A percentile compares a stretch with the other conserved stretches of the same genome.
These are phyloP conservation scores for Gossypium arboreum DNA, from an alignment of 345 rosid genomes.

Conservation along the genomic window DNA sequence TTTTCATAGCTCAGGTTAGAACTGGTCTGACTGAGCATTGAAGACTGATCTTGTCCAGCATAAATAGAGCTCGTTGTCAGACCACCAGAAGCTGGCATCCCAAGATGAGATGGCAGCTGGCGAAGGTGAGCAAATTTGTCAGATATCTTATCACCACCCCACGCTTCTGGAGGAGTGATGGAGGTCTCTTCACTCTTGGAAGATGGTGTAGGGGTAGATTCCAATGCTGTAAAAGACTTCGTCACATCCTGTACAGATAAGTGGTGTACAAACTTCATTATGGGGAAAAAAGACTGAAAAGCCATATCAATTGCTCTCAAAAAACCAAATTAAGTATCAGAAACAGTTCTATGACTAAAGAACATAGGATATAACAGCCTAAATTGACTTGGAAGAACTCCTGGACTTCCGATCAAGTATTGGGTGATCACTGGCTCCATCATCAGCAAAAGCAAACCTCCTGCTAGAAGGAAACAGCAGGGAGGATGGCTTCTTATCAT, in stretches of 20 bases:
- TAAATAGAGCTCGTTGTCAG: slow-evolving; percentile 58
- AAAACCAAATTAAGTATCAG: neutral
- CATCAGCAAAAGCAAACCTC: slow-evolving; percentile 64
- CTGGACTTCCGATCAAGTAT: slow-evolving; percentile 76
- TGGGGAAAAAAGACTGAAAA: neutral
- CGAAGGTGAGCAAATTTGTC: slow-evolving; percentile 55
- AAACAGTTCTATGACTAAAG: neutral
- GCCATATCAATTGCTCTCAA: neutral
- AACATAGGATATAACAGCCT: neutral
- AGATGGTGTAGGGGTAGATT: slow-evolving; percentile 60
- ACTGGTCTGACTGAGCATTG: slow-evolving; percentile 48
- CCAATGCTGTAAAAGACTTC: slow-evolving; percentile 37
- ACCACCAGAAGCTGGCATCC: slow-evolving; percentile 44
- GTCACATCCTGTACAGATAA: slow-evolving; percentile 53
- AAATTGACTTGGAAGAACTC: too few species aligned
- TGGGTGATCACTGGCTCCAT: slow-evolving; percentile 57
- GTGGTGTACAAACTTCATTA: neutral
- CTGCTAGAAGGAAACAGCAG: slow-evolving; percentile 60
- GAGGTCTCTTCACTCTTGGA: slow-evolving; percentile 70
- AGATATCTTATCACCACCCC: slow-evolving; percentile 92
- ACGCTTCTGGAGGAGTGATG: slow-evolving; percentile 95
- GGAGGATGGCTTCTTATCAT: slow-evolving; percentile 68
- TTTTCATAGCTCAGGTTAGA: too few species aligned
- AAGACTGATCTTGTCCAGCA: slow-evolving; percentile 63
- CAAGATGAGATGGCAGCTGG: slow-evolving; percentile 65